Percentiles rank a stretch among this genome's conserved stretches.
Conservation (phyloP, 768 basidiomycete species). For the Podaxis sp. region DNA sequence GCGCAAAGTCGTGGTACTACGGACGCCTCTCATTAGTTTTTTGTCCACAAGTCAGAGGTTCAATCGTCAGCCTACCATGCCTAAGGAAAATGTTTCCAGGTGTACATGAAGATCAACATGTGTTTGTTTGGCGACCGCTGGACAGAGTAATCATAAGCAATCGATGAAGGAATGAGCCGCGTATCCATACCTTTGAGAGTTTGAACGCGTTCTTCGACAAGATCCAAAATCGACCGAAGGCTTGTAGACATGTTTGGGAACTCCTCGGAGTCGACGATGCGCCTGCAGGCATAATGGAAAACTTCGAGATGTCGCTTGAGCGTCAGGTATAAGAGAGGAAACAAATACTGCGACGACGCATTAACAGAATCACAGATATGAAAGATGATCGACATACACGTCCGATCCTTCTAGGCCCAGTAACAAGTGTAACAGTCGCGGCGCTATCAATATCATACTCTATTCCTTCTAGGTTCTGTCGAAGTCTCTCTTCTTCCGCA, state of each 20-base stretch:
- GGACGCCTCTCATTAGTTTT: not conserved
- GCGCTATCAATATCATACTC: conserved; percentile 18
- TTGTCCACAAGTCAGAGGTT: not conserved
- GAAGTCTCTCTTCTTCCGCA: conserved; percentile 15
- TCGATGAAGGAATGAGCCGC: not conserved
- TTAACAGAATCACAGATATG: not conserved
- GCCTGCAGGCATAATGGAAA: conserved; percentile 30
- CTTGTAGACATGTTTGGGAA: conserved; percentile 27
- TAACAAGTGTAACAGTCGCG: conserved; percentile 17
- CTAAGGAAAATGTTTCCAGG: conserved; percentile 32
- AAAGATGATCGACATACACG: conserved; percentile 14
- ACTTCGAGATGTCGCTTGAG: conserved; percentile 17
- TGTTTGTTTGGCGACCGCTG: conserved; percentile 24
- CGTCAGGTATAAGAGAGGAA: conserved; percentile 21
- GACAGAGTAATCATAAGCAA: conserved; percentile 4
- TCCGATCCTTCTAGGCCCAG: conserved; percentile 18
- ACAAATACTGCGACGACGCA: conserved; percentile 16
- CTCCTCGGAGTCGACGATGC: conserved; percentile 33
- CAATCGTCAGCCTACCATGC: conserved; percentile 24
- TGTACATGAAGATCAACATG: conserved; percentile 31
- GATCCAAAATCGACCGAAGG: conserved; percentile 29
- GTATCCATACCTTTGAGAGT: conserved; percentile 29
- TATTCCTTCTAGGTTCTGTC: conserved; percentile 17
- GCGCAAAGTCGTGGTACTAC: conserved; percentile 3
- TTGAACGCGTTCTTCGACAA: conserved; percentile 30